Evolutionary conservation across 805 yeast genomes (phyloP).

Genomic region (Barnettozyma sucrosica): DNA sequence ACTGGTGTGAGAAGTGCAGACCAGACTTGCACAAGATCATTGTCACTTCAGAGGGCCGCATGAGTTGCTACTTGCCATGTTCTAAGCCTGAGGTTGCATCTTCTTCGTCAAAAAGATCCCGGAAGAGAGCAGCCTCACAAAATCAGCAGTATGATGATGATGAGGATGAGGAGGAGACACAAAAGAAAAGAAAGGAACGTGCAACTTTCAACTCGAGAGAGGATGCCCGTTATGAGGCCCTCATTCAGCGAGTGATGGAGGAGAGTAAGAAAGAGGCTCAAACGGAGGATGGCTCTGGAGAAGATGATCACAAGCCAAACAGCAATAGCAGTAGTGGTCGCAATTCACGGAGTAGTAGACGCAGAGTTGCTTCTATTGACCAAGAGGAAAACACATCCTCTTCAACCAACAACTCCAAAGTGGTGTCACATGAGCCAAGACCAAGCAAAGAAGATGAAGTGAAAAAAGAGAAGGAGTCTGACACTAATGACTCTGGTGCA

Average conservation of each 20-base stretch:
- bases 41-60: conserved; percentile 41
- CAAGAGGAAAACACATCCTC: conserved; percentile 3
- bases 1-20: conserved; percentile 89
- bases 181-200: conserved; percentile 28
- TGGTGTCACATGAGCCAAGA: not conserved
- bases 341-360: conserved; percentile 9
- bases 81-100: conserved; percentile 24
- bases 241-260: conserved; percentile 35
- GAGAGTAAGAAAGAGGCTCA: conserved; percentile 35
- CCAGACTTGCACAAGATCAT: conserved; percentile 72
- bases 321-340: conserved; percentile 1
- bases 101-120: conserved; percentile 19
- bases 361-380: conserved; percentile 6
- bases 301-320: conserved; percentile 6
- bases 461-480: conserved; percentile 13
- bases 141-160: conserved; percentile 4
- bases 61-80: conserved; percentile 44
- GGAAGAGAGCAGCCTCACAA: conserved; percentile 15
- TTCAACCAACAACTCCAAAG: conserved; percentile 4
- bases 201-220: conserved; percentile 36
- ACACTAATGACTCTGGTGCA: conserved; percentile 15
- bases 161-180: conserved; percentile 11
- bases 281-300: conserved; percentile 2
- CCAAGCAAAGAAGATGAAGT: not conserved
- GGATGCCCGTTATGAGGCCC: conserved; percentile 38